phyloP scores from a whole-genome alignment of 2,329 filamentous ascomycete genomes.

The Cercospora sp. region DNA sequence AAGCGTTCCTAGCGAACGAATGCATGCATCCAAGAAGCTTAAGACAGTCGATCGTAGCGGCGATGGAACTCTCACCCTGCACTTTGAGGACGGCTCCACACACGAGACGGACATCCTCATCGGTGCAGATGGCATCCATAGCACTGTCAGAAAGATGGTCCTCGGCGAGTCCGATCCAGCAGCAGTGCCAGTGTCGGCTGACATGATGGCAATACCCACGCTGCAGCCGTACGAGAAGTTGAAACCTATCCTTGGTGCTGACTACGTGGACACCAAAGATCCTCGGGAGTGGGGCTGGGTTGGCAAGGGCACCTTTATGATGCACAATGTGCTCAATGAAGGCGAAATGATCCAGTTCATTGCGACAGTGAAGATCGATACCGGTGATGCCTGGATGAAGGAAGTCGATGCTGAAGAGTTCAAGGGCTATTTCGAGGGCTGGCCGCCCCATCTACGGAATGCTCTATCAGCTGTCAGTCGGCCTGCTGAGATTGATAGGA shows the following conservation, averaged over 20 bases:
- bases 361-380: constrained; percentile 12
- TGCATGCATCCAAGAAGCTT: constrained; percentile 25
- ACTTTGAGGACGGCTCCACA: constrained; percentile 12
- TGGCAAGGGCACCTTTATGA: constrained; percentile 18
- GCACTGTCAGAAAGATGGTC: constrained; percentile 15
- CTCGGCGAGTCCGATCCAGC: constrained; percentile 20
- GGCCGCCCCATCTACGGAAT: constrained; percentile 13
- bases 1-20: constrained; percentile 9
- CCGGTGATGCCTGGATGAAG: constrained; percentile 17
- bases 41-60: background rate
- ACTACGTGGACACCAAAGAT: constrained; percentile 16
- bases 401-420: constrained; percentile 6
- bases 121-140: constrained; percentile 23
- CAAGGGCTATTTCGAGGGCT: constrained; percentile 11
- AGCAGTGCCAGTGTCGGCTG: constrained; percentile 11
- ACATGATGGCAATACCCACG: constrained; percentile 15
- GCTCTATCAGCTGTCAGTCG: constrained; percentile 9
- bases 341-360: constrained; percentile 19
- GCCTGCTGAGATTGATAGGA: background rate
- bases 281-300: constrained; percentile 17
- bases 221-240: constrained; percentile 21
- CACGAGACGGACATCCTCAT: constrained; percentile 16
- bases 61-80: constrained; percentile 9
- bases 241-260: constrained; percentile 15
- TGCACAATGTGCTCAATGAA: constrained; percentile 20